phyloP scores from a whole-genome alignment of 2,329 filamentous ascomycete genomes.

The Penicillium sp. region DNA sequence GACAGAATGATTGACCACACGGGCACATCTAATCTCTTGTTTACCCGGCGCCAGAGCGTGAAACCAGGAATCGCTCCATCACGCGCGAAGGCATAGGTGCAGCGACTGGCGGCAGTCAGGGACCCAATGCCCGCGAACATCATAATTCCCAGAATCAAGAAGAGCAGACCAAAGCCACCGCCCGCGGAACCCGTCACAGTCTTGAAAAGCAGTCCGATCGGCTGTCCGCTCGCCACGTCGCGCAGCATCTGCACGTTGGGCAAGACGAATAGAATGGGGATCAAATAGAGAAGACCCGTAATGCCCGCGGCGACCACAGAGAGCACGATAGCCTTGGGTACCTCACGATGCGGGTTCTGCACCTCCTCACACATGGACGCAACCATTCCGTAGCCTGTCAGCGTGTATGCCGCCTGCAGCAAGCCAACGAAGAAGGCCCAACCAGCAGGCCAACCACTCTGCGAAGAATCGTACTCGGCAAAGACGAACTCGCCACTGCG shows the following conservation, averaged over 20 bases:
- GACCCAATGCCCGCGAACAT: constrained; percentile 75
- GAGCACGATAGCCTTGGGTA: constrained; percentile 68
- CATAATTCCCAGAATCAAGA: constrained; percentile 72
- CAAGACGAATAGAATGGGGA: constrained; percentile 73
- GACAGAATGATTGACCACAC: constrained; percentile 68
- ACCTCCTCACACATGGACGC: constrained; percentile 72
- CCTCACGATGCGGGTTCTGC: constrained; percentile 65
- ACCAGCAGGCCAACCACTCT: constrained; percentile 64
- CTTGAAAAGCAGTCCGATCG: constrained; percentile 74
- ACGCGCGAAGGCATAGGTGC: constrained; percentile 72
- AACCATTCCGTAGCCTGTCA: constrained; percentile 66
- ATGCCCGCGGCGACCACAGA: constrained; percentile 66
- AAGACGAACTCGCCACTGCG: constrained; percentile 65
- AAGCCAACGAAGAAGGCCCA: constrained; percentile 73
- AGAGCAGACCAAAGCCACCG: constrained; percentile 72
- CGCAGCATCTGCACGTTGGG: constrained; percentile 65
- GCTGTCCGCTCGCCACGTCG: constrained; percentile 67
- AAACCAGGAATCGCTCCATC: constrained; percentile 73
- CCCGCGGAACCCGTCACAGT: constrained; percentile 68
- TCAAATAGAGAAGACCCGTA: constrained; percentile 65
- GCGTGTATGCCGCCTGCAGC: constrained; percentile 57
- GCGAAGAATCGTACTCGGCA: constrained; percentile 63
- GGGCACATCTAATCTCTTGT: constrained; percentile 65
- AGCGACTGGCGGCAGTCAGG: constrained; percentile 69
- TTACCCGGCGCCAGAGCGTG: constrained; percentile 63